Conservation (phyloP, 2,329 filamentous ascomycete species). For the Zasmidium cellare region DNA sequence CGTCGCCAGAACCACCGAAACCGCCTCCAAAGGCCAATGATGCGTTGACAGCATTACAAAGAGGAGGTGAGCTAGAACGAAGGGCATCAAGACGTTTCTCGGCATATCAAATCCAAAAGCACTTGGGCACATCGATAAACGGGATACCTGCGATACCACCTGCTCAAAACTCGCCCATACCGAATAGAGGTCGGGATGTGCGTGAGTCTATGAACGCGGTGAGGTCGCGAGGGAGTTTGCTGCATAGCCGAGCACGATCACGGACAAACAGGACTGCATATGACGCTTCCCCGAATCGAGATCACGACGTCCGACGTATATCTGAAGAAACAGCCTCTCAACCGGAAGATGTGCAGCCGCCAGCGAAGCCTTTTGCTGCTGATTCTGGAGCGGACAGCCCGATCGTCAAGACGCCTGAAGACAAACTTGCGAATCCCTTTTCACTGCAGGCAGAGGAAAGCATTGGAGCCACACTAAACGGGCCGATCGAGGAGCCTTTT, state of each 20-base stretch:
- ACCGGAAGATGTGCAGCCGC: conserved; percentile 36
- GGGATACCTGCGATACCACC: conserved; percentile 84
- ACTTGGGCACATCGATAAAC: conserved; percentile 76
- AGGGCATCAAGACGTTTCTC: conserved; percentile 92
- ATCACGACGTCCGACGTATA: conserved; percentile 52
- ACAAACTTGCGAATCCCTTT: conserved; percentile 54
- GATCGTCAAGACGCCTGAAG: conserved; percentile 62
- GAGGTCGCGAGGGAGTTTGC: conserved; percentile 56
- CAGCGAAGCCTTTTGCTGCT: conserved; percentile 14
- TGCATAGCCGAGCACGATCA: conserved; percentile 31
- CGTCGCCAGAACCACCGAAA: conserved; percentile 58
- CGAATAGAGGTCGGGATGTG: conserved; percentile 80
- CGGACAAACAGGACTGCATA: conserved; percentile 27
- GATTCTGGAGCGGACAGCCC: conserved; percentile 43
- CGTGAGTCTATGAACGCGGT: conserved; percentile 80
- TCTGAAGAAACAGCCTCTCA: conserved; percentile 61
- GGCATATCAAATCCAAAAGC: conserved; percentile 94
- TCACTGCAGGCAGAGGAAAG: conserved; percentile 23
- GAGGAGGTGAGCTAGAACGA: conserved; percentile 88
- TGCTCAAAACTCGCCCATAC: conserved; percentile 74
- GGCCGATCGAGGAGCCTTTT: conserved; percentile 34
- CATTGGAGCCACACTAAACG: conserved; percentile 35
- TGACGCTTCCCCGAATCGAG: conserved; percentile 65
- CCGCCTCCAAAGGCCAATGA: conserved; percentile 82
- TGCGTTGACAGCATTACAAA: conserved; percentile 84